phyloP scores from a whole-genome alignment of 257 asterid genomes.

The Scutellaria minor region DNA sequence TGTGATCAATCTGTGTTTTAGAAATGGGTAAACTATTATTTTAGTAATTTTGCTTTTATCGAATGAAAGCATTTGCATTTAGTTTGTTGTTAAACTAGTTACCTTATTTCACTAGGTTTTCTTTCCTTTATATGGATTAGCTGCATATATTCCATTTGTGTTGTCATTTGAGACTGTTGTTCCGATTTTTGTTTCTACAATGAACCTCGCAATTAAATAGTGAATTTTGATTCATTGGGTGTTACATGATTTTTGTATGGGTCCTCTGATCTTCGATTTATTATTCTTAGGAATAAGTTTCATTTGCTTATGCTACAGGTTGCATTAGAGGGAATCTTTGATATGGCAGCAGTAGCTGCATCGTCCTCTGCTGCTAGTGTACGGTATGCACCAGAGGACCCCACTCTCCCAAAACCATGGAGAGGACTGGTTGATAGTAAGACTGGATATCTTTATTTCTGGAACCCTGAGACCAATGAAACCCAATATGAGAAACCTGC shows the following conservation, averaged over 20 bases:
- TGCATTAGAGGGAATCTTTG: slow-evolving; percentile 36
- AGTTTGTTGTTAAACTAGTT: not conserved
- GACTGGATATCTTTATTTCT: slow-evolving; percentile 80
- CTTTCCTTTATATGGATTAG: not conserved
- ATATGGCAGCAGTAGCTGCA: slow-evolving; percentile 67
- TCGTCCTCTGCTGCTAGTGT: slow-evolving; percentile 51
- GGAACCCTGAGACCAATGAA: slow-evolving; percentile 92
- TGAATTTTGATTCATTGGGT: not conserved
- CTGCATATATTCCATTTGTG: slow-evolving; percentile 9
- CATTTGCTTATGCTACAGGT: slow-evolving; percentile 31
- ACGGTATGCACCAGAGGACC: slow-evolving; percentile 95
- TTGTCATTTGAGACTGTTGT: slow-evolving; percentile 16
- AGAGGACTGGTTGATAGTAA: slow-evolving; percentile 76
- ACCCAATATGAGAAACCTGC: slow-evolving; percentile 86
- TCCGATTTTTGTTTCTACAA: not conserved
- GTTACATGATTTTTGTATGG: not conserved
- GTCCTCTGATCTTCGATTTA: slow-evolving; percentile 2
- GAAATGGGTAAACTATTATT: slow-evolving; percentile 1
- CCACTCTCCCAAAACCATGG: slow-evolving; percentile 95
- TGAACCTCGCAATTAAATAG: too few species aligned
- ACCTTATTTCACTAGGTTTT: not conserved
- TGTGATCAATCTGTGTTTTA: not conserved
- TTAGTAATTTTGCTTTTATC: not conserved
- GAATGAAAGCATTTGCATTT: not conserved
- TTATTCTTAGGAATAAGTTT: not conserved